These are phyloP conservation scores for Coemansia javaensis DNA, from an alignment of 192 early-diverging fungal species.

Conservation along the genomic window DNA sequence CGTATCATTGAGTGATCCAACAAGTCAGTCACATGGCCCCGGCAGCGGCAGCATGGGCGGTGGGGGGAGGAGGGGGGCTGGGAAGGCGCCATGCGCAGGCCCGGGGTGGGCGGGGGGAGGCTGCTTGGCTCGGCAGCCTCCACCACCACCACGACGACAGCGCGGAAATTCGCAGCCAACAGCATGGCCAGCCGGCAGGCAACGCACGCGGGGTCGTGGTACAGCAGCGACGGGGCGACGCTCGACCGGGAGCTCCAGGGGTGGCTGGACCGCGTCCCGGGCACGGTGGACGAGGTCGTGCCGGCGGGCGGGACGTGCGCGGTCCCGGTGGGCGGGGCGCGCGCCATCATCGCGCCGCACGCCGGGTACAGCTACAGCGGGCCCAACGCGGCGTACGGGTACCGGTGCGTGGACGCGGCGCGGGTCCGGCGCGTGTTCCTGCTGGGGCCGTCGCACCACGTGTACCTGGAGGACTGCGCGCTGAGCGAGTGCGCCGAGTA, in stretches of 20 bases:
- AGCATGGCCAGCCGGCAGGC: conserved; percentile 39
- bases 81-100: too few relatives aligned
- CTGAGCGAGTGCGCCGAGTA: conserved; percentile 67
- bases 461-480: conserved; percentile 75
- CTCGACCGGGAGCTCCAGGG: conserved; percentile 22
- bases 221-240: conserved; percentile 47
- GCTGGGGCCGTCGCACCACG: conserved; percentile 90
- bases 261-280: conserved; percentile 35
- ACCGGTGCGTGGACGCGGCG: conserved; percentile 61
- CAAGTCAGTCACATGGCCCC: too few relatives aligned
- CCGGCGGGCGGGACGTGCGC: conserved; percentile 8
- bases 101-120: too few relatives aligned
- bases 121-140: too few relatives aligned
- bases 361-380: conserved; percentile 90
- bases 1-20: too few relatives aligned
- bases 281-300: conserved; percentile 11
- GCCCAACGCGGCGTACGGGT: conserved; percentile 86
- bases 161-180: neutral
- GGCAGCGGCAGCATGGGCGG: too few relatives aligned
- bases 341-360: conserved; percentile 57
- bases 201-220: conserved; percentile 71
- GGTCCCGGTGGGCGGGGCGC: conserved; percentile 16
- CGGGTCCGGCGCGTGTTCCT: conserved; percentile 76
- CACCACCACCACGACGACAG: neutral
- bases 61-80: too few relatives aligned